Conservation (phyloP, 2,329 filamentous ascomycete genomes). For the Aspergillus thermomutatus region DNA sequence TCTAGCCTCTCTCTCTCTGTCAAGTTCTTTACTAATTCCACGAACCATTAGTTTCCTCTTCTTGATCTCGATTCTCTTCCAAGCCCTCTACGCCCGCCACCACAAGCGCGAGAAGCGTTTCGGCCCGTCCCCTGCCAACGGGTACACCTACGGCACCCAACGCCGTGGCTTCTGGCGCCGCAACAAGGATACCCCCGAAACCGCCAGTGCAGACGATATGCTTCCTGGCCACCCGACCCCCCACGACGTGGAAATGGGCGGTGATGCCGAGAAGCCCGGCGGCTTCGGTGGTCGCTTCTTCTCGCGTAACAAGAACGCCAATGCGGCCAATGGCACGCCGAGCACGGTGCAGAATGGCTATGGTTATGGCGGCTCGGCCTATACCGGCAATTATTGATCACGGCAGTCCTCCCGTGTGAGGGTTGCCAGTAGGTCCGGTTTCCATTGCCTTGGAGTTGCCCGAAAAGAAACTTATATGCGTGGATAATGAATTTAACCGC, state of each 20-base stretch:
- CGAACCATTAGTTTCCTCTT: constrained; percentile 62
- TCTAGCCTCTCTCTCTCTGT: neutral
- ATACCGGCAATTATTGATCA: constrained; percentile 28
- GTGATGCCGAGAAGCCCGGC: constrained; percentile 13
- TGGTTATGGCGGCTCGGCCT: constrained; percentile 31
- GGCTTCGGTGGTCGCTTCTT: constrained; percentile 17
- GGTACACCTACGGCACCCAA: constrained; percentile 61
- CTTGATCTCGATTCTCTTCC: constrained; percentile 66
- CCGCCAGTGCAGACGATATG: constrained; percentile 26
- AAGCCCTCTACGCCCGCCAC: constrained; percentile 65
- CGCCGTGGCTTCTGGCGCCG: constrained; percentile 39
- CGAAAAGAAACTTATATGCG: neutral
- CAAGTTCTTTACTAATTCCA: constrained; percentile 2
- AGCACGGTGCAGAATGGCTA: constrained; percentile 16
- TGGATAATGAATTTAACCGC: neutral
- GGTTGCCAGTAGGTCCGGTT: neutral
- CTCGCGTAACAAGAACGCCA: constrained; percentile 22
- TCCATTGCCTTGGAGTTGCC: neutral
- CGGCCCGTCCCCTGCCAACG: constrained; percentile 62
- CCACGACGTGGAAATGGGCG: constrained; percentile 33
- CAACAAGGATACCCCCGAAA: constrained; percentile 43
- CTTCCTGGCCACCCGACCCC: constrained; percentile 41
- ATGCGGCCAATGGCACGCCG: neutral
- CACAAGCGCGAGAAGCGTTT: constrained; percentile 72
- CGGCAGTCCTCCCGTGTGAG: neutral